A percentile compares a stretch with the other conserved stretches of the same genome.
Conservation (phyloP, 169 alveolate genomes). For the Eimeria acervulina region DNA sequence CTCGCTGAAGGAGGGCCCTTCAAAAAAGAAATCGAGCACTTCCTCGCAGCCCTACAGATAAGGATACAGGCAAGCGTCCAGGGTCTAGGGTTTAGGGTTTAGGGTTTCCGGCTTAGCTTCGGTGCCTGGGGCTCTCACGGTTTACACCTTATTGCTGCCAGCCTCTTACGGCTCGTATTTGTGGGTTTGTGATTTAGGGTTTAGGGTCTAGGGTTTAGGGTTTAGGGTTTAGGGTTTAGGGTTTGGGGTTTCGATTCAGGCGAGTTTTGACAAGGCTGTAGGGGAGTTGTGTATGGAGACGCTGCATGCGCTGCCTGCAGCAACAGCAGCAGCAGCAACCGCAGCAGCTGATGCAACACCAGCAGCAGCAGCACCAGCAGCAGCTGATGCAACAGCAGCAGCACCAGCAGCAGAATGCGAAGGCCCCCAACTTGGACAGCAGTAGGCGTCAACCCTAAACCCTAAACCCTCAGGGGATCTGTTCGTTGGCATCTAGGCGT, state of each 20-base stretch:
- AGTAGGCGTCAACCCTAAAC: neutral
- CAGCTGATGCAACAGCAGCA: no score
- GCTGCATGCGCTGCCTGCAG: neutral
- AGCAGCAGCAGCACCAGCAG: no score
- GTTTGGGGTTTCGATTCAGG: neutral
- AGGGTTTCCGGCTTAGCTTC: no score
- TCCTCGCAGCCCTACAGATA: conserved; percentile 25
- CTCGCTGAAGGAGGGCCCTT: conserved; percentile 25
- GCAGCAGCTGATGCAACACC: no score
- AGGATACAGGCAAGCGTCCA: neutral
- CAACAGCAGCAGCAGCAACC: no score
- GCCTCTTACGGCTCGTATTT: no score
- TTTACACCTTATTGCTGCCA: no score
- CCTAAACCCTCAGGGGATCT: no score
- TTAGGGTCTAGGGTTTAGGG: neutral
- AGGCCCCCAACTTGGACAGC: neutral
- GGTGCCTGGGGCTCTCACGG: no score
- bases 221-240: conserved; percentile 18
- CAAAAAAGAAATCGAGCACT: neutral
- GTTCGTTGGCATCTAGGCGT: no score
- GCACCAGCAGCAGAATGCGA: neutral
- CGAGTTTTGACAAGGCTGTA: neutral
- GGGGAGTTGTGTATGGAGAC: neutral
- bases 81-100: conserved; percentile 42
- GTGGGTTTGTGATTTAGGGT: neutral